Conservation (phyloP, 192 early-diverging fungal species). For the Coemansia sp. region DNA sequence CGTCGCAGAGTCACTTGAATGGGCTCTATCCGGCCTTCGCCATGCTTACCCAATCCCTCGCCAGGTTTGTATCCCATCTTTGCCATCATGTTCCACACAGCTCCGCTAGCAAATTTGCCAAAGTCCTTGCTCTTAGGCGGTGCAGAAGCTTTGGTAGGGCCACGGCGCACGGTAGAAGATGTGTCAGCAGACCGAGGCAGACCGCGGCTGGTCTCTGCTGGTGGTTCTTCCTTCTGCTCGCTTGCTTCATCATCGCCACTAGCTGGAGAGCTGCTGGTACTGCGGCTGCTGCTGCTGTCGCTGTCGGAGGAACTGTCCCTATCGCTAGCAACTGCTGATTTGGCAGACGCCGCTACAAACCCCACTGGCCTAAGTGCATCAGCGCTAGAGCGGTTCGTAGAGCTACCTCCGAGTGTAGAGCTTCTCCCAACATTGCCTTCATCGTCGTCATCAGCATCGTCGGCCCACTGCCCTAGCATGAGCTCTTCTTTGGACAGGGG, state of each 20-base stretch:
- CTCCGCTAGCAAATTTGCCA: constrained; percentile 76
- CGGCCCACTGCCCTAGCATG: constrained; percentile 48
- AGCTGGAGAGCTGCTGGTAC: neutral
- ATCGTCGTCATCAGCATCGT: constrained; percentile 6
- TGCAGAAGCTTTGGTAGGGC: neutral
- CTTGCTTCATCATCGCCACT: constrained; percentile 1
- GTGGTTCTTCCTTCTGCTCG: neutral
- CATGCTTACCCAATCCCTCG: constrained; percentile 83
- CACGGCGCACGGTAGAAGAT: neutral
- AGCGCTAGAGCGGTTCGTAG: neutral
- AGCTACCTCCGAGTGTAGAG: too few relatives aligned
- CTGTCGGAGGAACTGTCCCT: neutral
- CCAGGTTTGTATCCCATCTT: constrained; percentile 91
- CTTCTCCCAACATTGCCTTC: neutral
- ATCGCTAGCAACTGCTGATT: neutral
- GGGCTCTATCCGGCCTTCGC: constrained; percentile 86
- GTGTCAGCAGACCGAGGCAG: neutral
- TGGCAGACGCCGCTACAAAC: constrained; percentile 20
- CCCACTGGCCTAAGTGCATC: constrained; percentile 11
- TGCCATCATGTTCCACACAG: constrained; percentile 77
- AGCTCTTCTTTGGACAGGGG: constrained; percentile 22
- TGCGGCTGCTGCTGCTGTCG: constrained; percentile 13
- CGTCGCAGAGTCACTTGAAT: constrained; percentile 87
- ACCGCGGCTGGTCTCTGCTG: neutral
- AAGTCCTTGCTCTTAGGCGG: constrained; percentile 60